These are phyloP conservation scores for Neurospora tetrasperma DNA, from an alignment of 495 filamentous ascomycete species.

Conservation along the genomic window DNA sequence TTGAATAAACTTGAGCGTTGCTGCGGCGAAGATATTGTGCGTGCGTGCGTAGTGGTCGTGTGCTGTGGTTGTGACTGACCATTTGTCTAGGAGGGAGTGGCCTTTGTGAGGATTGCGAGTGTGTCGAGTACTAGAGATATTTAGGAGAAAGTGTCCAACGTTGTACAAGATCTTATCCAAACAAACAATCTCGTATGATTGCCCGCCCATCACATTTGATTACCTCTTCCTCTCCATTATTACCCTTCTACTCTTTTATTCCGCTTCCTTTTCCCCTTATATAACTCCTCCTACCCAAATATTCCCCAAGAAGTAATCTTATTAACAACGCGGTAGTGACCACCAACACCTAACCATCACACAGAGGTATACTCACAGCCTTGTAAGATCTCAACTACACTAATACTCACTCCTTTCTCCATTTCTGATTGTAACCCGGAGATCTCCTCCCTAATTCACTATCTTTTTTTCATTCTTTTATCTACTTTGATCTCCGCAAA, in stretches of 20 bases:
- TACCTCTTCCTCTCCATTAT: not conserved
- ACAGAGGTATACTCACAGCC: too few species aligned
- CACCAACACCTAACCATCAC: too few species aligned
- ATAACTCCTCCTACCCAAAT: not conserved
- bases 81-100: not conserved
- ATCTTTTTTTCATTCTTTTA: not conserved
- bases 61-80: not conserved
- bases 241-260: not conserved
- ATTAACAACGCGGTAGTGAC: too few species aligned
- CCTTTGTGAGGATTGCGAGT: not conserved
- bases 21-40: not conserved
- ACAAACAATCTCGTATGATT: not conserved
- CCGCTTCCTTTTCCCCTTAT: not conserved
- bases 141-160: not conserved
- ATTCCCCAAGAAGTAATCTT: too few species aligned
- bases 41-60: not conserved
- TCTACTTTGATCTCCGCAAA: not conserved
- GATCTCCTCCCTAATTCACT: accelerated
- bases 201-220: not conserved
- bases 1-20: not conserved
- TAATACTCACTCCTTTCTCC: not conserved
- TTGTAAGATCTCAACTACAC: too few species aligned
- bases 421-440: not conserved
- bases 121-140: not conserved
- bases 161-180: not conserved